Evolutionary conservation across 108 stramenopile genomes (phyloP).

Genomic region (Schizochytrium sp.): DNA sequence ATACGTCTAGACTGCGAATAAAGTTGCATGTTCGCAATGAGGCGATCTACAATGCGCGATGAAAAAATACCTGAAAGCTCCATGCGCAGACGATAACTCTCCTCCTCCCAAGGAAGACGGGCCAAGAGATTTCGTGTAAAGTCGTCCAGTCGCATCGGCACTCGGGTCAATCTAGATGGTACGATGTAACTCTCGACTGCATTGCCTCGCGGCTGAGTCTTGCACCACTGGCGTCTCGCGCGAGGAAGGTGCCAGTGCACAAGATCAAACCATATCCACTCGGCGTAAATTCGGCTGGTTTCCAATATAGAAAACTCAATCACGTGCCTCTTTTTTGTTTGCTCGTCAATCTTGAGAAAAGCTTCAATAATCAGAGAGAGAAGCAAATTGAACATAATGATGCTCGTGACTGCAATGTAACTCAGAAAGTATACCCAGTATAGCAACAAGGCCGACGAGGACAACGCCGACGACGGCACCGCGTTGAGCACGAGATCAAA

Average conservation of each 20-base stretch:
- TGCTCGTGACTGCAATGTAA: not conserved
- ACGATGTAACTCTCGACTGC: not conserved
- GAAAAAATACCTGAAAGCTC: not conserved
- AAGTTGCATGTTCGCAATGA: not conserved
- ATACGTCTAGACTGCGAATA: not conserved
- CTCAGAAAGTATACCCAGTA: not conserved
- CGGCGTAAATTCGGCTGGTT: not conserved
- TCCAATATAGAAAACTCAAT: not conserved
- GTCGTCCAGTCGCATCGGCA: not conserved
- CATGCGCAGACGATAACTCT: not conserved
- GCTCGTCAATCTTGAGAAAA: not conserved
- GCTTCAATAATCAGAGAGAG: not conserved
- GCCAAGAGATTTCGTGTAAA: not conserved
- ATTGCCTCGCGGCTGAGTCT: not conserved
- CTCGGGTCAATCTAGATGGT: not conserved
- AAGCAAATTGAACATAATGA: not conserved
- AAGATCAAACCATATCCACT: too few relatives aligned
- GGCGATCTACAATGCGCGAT: not conserved
- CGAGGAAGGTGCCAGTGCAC: too few relatives aligned
- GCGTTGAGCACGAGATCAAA: not conserved
- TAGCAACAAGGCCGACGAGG: not conserved
- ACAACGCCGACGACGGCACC: not conserved
- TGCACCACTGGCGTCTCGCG: not conserved
- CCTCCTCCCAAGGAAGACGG: not conserved
- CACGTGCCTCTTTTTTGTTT: not conserved